phyloP scores from a whole-genome alignment of 306 rosid genomes.

The Vigna angularis region DNA sequence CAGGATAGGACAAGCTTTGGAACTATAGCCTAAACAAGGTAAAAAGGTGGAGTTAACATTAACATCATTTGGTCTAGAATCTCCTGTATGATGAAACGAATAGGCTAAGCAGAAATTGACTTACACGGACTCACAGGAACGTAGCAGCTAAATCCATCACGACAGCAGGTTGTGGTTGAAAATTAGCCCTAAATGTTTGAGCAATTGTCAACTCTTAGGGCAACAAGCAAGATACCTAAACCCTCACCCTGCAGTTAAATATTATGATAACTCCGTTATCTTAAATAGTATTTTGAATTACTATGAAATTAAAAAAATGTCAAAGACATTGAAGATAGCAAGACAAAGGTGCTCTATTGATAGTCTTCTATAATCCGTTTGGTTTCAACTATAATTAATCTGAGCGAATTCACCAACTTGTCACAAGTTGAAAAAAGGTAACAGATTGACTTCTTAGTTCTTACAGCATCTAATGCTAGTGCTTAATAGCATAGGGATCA shows the following conservation, averaged over 20 bases:
- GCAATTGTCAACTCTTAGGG: constrained; percentile 88
- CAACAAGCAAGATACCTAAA: constrained; percentile 88
- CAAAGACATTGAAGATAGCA: constrained; percentile 49
- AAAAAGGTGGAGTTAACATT: constrained; percentile 53
- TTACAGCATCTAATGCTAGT: constrained; percentile 39
- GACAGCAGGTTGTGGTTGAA: constrained; percentile 80
- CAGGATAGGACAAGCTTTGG: constrained; percentile 42
- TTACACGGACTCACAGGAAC: constrained; percentile 66
- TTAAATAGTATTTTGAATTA: constrained; percentile 52
- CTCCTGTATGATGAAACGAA: constrained; percentile 63
- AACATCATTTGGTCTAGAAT: constrained; percentile 54
- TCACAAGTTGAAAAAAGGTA: constrained; percentile 25
- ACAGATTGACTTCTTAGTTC: constrained; percentile 31
- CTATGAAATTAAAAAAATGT: constrained; percentile 43
- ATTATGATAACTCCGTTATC: constrained; percentile 68
- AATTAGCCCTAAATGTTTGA: constrained; percentile 73
- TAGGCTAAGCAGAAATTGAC: constrained; percentile 65
- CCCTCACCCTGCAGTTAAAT: constrained; percentile 92
- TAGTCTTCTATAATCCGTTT: constrained; percentile 42
- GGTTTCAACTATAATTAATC: constrained; percentile 44
- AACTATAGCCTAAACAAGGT: constrained; percentile 51
- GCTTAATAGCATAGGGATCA: constrained; percentile 23
- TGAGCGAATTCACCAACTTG: constrained; percentile 39
- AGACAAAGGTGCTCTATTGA: constrained; percentile 45
- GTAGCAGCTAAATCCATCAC: constrained; percentile 72